Evolutionary conservation across 2,329 filamentous ascomycete genomes (phyloP).

Genomic region (Hypoxylon sp.): DNA sequence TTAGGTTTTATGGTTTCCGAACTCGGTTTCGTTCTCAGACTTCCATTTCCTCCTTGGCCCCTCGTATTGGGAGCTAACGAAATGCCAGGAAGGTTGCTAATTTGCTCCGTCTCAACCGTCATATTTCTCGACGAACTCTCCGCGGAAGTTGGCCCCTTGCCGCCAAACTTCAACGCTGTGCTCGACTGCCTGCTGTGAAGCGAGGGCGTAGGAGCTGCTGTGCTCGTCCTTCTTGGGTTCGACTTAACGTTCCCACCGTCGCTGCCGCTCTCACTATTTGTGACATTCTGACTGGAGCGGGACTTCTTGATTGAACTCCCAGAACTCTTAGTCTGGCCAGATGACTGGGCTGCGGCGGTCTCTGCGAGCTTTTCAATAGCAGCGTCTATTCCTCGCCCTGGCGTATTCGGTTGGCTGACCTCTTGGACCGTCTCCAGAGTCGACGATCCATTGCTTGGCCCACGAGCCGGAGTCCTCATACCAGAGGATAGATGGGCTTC

Average conservation of each 20-base stretch:
- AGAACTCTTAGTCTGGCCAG: conserved; percentile 56
- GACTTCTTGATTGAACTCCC: conserved; percentile 61
- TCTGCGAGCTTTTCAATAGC: conserved; percentile 68
- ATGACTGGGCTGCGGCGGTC: conserved; percentile 62
- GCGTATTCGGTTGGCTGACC: conserved; percentile 82
- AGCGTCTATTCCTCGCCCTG: conserved; percentile 64
- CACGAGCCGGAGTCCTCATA: conserved; percentile 72
- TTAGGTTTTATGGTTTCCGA: conserved; percentile 96
- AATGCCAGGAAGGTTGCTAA: conserved; percentile 89
- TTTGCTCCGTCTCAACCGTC: conserved; percentile 98
- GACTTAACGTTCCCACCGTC: conserved; percentile 72
- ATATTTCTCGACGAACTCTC: conserved; percentile 89
- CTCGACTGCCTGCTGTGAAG: conserved; percentile 77
- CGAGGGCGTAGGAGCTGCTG: conserved; percentile 63
- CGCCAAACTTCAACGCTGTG: conserved; percentile 73
- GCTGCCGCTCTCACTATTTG: conserved; percentile 72
- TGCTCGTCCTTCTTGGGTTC: conserved; percentile 61
- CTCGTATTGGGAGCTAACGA: conserved; percentile 77
- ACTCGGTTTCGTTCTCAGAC: conserved; percentile 87
- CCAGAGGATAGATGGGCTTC: conserved; percentile 66
- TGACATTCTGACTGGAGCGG: conserved; percentile 64
- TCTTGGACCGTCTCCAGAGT: conserved; percentile 93
- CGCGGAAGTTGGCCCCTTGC: conserved; percentile 75
- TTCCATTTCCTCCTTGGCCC: conserved; percentile 76
- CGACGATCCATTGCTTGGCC: conserved; percentile 71